Evolutionary conservation across 305 asterid genomes (phyloP).

Genomic region (Fraxinus sp.): DNA sequence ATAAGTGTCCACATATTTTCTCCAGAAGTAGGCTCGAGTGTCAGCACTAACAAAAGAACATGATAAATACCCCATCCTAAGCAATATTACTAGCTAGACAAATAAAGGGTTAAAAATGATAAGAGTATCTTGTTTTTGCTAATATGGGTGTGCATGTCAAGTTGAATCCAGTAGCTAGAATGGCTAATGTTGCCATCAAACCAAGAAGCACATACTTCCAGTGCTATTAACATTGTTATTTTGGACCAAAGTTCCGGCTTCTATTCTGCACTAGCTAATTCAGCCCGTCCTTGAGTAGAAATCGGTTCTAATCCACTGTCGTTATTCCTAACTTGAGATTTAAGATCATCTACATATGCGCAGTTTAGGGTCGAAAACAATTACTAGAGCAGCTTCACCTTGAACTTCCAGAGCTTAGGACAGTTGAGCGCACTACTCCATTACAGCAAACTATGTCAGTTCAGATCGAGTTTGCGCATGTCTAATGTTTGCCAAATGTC

Average conservation of each 20-base stretch:
- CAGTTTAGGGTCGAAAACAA: neutral
- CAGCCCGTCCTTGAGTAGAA: neutral
- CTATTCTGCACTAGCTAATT: neutral
- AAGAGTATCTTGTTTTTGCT: neutral
- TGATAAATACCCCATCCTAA: neutral
- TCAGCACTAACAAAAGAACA: neutral
- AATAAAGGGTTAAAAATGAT: neutral
- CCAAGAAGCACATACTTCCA: neutral
- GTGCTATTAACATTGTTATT: conserved; percentile 6
- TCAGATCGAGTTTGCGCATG: conserved; percentile 52
- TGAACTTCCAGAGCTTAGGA: neutral
- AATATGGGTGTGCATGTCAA: neutral
- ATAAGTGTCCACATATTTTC: neutral
- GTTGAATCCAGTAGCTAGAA: neutral
- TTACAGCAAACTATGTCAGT: conserved; percentile 21
- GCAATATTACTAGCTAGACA: neutral
- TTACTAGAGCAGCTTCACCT: conserved; percentile 13
- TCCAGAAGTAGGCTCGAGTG: neutral
- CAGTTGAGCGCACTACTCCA: neutral
- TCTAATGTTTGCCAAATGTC: conserved; percentile 48
- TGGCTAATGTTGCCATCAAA: neutral
- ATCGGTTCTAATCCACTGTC: neutral
- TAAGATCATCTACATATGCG: neutral
- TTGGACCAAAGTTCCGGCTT: neutral
- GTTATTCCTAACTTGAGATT: conserved; percentile 9